Evolutionary conservation across 164 flowering plant genomes (phyloP), one percentile per base, ranked within the genome.

Genomic region (Akebia trifoliata): DNA sequence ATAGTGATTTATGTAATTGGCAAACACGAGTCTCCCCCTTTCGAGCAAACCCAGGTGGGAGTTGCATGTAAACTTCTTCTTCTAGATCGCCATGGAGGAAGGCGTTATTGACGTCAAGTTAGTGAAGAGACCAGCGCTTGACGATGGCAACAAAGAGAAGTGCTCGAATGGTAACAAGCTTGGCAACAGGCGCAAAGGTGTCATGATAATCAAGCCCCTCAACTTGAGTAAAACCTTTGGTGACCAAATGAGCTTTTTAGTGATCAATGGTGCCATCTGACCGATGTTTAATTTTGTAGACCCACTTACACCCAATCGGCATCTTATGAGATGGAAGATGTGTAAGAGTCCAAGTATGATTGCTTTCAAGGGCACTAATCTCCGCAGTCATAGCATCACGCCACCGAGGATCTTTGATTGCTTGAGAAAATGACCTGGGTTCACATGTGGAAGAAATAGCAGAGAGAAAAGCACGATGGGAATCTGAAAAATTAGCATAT

Each of bases 291-390:
- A 48, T 10, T 17, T 48, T 26, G 2, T 25, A 28, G 2, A 26
- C 34, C 32, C 52, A 48, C 10, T 48, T 48, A 26, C 52, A 48
- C 0, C 32, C 18, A 48, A 48, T 48, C 15, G 52, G 32, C 17
- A 10, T 25, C 4, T 48, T 8, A 3, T 28, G 1, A 3, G 1
- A 17, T 9, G 54, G 37, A 0, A 50, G 9, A 17, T 8, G 54
- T 6, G 7, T 8, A 30, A 50, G 38, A 6, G 22, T n/a, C 35
- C 37, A 50, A 15, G 54, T 50, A 4, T 50, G 15, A 31, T 50
- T 50, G 3, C n/a, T 5, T 32, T 50, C 35, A 12, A 50, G 21
- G 7, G 35, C 54, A 2, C 2, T 8, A 48, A 50, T 50, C 6
- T 32, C 35, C 1, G 1, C 12, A 14, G 17, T 24, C 54, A 50